These are phyloP conservation scores for Dipteronia sinensis DNA, from an alignment of 345 rosid species.

Conservation along the genomic window DNA sequence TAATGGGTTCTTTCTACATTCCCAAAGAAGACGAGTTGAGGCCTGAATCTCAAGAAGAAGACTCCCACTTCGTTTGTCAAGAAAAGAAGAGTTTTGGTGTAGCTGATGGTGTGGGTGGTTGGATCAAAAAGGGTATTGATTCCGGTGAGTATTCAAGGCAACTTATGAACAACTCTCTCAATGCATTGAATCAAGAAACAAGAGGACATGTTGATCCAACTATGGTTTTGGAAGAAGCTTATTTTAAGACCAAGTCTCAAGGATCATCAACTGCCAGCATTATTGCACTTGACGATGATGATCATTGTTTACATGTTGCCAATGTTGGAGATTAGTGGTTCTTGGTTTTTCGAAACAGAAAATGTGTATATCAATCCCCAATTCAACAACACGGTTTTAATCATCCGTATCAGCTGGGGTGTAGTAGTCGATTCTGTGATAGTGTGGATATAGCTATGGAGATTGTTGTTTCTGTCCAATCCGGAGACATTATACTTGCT, in stretches of 20 bases:
- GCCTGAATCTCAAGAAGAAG: conserved; percentile 20
- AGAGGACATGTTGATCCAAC: not conserved
- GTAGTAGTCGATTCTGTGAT: not conserved
- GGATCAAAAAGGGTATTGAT: conserved; percentile 12
- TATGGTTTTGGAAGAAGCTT: conserved; percentile 15
- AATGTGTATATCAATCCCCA: conserved; percentile 12
- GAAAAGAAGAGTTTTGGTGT: conserved; percentile 20
- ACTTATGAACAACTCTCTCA: conserved; percentile 16
- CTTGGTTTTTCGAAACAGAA: no score
- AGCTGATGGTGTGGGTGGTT: conserved; percentile 33
- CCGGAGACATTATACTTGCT: conserved; percentile 28
- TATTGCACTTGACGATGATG: not conserved
- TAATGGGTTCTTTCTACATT: not conserved
- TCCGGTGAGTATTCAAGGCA: conserved; percentile 22
- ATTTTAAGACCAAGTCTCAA: not conserved
- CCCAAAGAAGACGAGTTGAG: conserved; percentile 14
- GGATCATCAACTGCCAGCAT: conserved; percentile 34
- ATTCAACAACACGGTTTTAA: conserved; percentile 24
- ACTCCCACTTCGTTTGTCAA: conserved; percentile 22
- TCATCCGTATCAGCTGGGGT: conserved; percentile 23
- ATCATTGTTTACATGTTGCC: not conserved
- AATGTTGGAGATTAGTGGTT: conserved; percentile 32
- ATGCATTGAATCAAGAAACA: not conserved
- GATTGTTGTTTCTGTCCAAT: not conserved
- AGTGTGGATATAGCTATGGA: not conserved